phyloP scores from a whole-genome alignment of 2,329 filamentous ascomycete genomes.

The Apiospora saccharicola region DNA sequence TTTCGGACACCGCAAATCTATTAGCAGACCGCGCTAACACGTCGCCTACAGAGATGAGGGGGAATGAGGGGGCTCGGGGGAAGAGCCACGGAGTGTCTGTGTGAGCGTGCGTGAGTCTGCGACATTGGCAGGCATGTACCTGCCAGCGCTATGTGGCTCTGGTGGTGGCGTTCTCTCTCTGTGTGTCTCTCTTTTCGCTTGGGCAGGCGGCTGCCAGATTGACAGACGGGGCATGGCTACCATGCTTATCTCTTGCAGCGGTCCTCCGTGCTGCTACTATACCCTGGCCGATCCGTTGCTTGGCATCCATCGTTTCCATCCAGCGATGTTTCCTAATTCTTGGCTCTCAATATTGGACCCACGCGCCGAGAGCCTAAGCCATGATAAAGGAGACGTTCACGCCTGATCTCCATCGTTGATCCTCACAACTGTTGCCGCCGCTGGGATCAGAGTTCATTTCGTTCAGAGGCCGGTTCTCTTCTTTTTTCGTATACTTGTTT shows the following conservation, averaged over 20 bases:
- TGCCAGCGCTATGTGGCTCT: neutral
- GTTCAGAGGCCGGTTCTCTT: slow-evolving; percentile 27
- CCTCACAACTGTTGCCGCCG: slow-evolving; percentile 10
- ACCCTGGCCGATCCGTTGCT: slow-evolving; percentile 13
- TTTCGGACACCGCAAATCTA: neutral
- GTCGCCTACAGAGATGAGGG: neutral
- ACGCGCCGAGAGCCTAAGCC: slow-evolving; percentile 18
- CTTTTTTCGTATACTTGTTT: slow-evolving; percentile 21
- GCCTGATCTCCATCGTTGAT: slow-evolving; percentile 4
- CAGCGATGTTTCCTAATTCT: slow-evolving; percentile 21
- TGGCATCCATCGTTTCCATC: slow-evolving; percentile 18
- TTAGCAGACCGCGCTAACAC: neutral
- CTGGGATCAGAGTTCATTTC: slow-evolving; percentile 20
- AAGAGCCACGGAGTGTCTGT: neutral
- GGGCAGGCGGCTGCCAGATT: slow-evolving; percentile 13
- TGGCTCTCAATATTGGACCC: slow-evolving; percentile 17
- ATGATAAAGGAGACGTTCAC: slow-evolving; percentile 21
- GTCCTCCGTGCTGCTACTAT: slow-evolving; percentile 16
- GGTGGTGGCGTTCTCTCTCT: too few relatives aligned
- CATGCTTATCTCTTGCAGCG: slow-evolving; percentile 9
- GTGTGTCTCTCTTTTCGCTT: too few relatives aligned
- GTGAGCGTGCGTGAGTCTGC: neutral
- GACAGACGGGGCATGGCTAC: neutral
- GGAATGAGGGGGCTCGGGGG: too few relatives aligned
- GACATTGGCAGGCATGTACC: neutral